Evolutionary conservation across 257 asterid genomes (phyloP), one percentile per base, ranked within the genome.

Genomic region (Solanum peruvianum): DNA sequence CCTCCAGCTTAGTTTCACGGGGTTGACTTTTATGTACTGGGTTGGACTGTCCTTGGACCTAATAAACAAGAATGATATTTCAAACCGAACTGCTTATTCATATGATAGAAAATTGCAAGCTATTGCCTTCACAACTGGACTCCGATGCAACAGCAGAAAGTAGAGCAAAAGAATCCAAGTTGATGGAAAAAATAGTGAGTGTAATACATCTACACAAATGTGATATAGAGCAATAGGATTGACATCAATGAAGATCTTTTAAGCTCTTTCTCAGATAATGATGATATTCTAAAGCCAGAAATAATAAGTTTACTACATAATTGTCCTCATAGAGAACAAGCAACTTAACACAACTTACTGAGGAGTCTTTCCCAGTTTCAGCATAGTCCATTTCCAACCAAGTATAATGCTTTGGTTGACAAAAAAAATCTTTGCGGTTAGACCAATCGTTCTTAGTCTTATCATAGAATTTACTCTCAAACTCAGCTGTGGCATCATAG

Each of bases 321-420:
- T 41, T 83, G n/a, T 56, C 85, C 85, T 87, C 82, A n/a, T 45
- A 66, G 86, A 56, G 45, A 66, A 42, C 87, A 86, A 70, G 78
- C 29, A 70, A 9, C 75, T 66, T 44, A 73, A 69, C 86, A 88
- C 83, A 89, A 94, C 99, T 92, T 89, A 96, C 99, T 21, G 91
- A 56, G 85, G 90, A 85, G 85, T 91, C 93, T 88, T 85, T 87
- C 86, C 91, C 91, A 41, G 92, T 89, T 91, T 94, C 96, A 75
- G 91, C 84, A 88, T 96, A 96, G 91, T 96, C 99, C 99, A 95
- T 96, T 91, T 96, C 99, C 90, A 96, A 88, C 99, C 98, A 96
- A 78, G 97, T 88, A 89, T 96, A 96, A 60, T 88, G 45, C 88
- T 86, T 89, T 29, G 93, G 98, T 81, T 91, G 86, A 88, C 92